These are phyloP conservation scores for Ploettnerulaceae sp. DNA, from an alignment of 2,329 filamentous ascomycete genomes.

Conservation along the genomic window DNA sequence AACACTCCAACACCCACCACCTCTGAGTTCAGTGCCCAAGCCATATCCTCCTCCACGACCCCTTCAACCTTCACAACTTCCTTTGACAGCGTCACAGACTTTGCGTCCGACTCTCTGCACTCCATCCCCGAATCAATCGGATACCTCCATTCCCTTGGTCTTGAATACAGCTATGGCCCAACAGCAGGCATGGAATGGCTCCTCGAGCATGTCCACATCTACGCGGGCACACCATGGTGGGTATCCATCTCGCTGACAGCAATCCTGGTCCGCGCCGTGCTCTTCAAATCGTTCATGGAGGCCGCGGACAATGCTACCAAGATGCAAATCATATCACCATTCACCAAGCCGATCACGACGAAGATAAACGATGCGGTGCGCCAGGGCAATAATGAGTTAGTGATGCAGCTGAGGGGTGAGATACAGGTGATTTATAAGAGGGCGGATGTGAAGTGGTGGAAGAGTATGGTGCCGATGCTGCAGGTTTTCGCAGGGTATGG, in stretches of 20 bases:
- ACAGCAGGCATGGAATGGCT: slow-evolving; percentile 68
- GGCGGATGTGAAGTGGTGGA: slow-evolving; percentile 49
- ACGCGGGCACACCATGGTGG: slow-evolving; percentile 74
- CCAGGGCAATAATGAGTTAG: slow-evolving; percentile 42
- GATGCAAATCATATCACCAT: slow-evolving; percentile 55
- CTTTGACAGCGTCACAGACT: slow-evolving; percentile 23
- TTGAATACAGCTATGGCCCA: slow-evolving; percentile 83
- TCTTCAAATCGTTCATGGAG: slow-evolving; percentile 61
- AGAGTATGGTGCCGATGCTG: slow-evolving; percentile 51
- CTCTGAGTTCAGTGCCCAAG: slow-evolving; percentile 3
- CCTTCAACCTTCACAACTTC: slow-evolving; percentile 13
- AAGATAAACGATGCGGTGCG: slow-evolving; percentile 42
- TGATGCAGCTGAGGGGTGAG: slow-evolving; percentile 44
- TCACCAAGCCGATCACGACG: slow-evolving; percentile 51
- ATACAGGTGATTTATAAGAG: slow-evolving; percentile 47
- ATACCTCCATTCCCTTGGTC: slow-evolving; percentile 73
- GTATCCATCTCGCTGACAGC: slow-evolving; percentile 64
- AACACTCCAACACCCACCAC: slow-evolving; percentile 10
- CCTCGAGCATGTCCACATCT: slow-evolving; percentile 80
- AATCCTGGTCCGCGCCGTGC: slow-evolving; percentile 55
- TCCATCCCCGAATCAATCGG: slow-evolving; percentile 60
- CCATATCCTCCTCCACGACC: neutral
- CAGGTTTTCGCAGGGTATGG: slow-evolving; percentile 73
- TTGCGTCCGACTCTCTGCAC: slow-evolving; percentile 19
- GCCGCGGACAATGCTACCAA: slow-evolving; percentile 59